Evolutionary conservation across 2,329 filamentous ascomycete genomes (phyloP), one percentile per base, ranked within the genome.

Genomic region (Zymoseptoria pseudotritici): DNA sequence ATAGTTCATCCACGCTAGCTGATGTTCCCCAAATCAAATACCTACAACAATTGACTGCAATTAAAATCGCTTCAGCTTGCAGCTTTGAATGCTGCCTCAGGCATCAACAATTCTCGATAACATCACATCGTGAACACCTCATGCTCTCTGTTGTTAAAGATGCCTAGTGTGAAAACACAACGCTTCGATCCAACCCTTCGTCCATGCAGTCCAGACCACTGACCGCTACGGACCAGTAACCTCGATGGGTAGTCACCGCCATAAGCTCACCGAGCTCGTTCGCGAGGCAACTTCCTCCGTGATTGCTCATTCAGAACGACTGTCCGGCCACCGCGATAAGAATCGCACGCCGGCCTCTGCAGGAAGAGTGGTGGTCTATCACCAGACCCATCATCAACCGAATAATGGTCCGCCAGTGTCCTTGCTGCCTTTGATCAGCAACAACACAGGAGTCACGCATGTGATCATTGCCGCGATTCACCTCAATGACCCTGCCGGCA

Each of bases 401-500:
- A 74, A 81, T 22, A 58, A 66, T 60, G 78, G 80, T 56, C 77
- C 76, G 31, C 82, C 83, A 64, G 79, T 87, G 62, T 86, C 85
- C 5, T 77, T 88, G 63, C 78, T 87, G 0, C 86, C 86, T 0
- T 77, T 88, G 50, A 71, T 86, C 57, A 78, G 79, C 50, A 79
- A 84, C 62, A 78, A 81, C 63, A 86, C 84, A 4, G 82, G 83
- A 8, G 75, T 85, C 55, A 96, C 92, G 0, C 92, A 97, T 75
- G 80, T 96, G 61, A 92, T 96, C 67, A 77, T 97, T 54, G 90
- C 90, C 5, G 91, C 92, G 11, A 85, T 97, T 61, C 92, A 97
- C 74, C 78, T 97, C 67, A 92, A 94, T 73, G 78, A 78, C 42
- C 79, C 82, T 5, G 85, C 89, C 0, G 79, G 79, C 8, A 80